Percentiles rank a stretch among this genome's conserved stretches.
Evolutionary conservation across 495 filamentous ascomycete genomes (phyloP).

Genomic region (Hypoxylon perforatum): DNA sequence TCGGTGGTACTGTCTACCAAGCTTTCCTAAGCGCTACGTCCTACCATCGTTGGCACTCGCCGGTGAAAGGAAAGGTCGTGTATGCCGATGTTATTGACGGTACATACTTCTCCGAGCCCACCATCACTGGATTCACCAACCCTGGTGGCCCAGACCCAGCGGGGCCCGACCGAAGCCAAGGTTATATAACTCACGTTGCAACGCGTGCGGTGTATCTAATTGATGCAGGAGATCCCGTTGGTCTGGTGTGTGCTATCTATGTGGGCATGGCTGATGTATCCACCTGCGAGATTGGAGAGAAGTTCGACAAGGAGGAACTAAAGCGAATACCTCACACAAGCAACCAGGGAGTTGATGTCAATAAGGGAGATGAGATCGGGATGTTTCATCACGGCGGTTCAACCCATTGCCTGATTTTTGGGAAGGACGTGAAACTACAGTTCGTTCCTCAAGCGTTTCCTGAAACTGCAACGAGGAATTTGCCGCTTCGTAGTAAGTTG

Average conservation of each 20-base stretch:
- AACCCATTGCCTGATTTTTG: slow-evolving; percentile 66
- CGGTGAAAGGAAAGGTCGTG: slow-evolving; percentile 61
- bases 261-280: slow-evolving; percentile 71
- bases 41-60: slow-evolving; percentile 70
- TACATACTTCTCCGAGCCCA: slow-evolving; percentile 68
- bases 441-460: slow-evolving; percentile 13
- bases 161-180: slow-evolving; percentile 48
- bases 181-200: slow-evolving; percentile 61
- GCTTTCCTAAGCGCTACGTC: slow-evolving; percentile 64
- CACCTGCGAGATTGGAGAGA: slow-evolving; percentile 63
- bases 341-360: too few species aligned
- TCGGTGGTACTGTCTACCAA: slow-evolving; percentile 68
- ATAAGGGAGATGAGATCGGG: slow-evolving; percentile 68
- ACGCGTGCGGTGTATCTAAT: slow-evolving; percentile 68
- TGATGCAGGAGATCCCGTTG: slow-evolving; percentile 66
- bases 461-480: background rate
- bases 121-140: slow-evolving; percentile 55
- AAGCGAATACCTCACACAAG: too few species aligned
- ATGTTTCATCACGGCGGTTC: slow-evolving; percentile 73
- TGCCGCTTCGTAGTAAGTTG: slow-evolving; percentile 9
- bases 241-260: slow-evolving; percentile 64
- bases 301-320: too few species aligned
- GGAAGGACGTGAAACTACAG: slow-evolving; percentile 20
- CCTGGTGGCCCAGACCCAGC: slow-evolving; percentile 44
- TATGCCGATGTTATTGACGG: slow-evolving; percentile 60